Percentiles rank a stretch among this genome's conserved stretches.
phyloP scores from a whole-genome alignment of 139 green algal genomes.

The Closterium sp. region DNA sequence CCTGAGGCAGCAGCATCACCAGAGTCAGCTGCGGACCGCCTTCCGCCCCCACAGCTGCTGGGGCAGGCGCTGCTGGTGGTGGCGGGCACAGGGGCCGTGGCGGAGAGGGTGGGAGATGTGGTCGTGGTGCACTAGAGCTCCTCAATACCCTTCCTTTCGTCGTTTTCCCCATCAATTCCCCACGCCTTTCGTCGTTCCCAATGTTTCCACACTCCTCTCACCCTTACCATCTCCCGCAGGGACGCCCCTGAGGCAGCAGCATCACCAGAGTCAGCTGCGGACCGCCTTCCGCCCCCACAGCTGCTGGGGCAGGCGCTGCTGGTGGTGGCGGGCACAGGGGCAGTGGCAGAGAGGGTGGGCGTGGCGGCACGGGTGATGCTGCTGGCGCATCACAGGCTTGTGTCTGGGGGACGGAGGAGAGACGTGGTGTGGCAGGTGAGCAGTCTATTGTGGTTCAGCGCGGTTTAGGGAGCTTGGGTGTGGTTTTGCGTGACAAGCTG shows the following conservation, averaged over 20 bases:
- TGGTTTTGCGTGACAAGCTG: slow-evolving; percentile 3
- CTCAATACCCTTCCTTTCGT: background rate
- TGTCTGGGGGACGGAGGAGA: background rate
- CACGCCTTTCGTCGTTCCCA: too few species aligned
- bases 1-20: too few species aligned
- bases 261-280: background rate
- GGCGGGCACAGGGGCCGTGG: too few species aligned
- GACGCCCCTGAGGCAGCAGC: too few species aligned
- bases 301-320: slow-evolving; percentile 24
- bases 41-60: slow-evolving; percentile 10
- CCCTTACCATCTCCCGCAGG: too few species aligned
- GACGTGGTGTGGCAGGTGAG: slow-evolving; percentile 27
- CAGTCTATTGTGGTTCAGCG: background rate
- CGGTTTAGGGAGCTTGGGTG: background rate
- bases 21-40: background rate
- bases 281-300: background rate
- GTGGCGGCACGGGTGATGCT: slow-evolving; percentile 25
- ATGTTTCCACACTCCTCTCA: too few species aligned
- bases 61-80: too few species aligned
- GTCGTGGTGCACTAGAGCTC: background rate
- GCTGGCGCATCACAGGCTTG: slow-evolving; percentile 27
- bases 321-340: slow-evolving; percentile 3
- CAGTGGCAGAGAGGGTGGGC: slow-evolving; percentile 15
- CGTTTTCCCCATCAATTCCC: background rate
- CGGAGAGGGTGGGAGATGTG: background rate